Base-by-base conservation (phyloP, 2,329 filamentous ascomycete genomes). In the Aspergillus terreus region DNA sequence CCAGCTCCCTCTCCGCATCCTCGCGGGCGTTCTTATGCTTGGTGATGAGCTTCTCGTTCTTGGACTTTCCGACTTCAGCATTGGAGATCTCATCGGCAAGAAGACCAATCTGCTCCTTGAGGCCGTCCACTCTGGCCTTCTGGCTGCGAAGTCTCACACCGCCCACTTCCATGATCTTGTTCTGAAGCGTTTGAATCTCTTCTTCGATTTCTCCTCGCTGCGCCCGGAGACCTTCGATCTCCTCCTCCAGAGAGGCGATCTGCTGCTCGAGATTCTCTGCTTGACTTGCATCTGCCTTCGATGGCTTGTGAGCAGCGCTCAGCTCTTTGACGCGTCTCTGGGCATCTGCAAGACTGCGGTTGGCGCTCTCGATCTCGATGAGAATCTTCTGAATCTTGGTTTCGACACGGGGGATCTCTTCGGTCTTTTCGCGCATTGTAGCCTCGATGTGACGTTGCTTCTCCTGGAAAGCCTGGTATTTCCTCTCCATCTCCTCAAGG, bases 141-240 rank as follows among this genome's bases (percentile, higher is more conserved):
- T 99, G 92, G 15, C 86, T 83, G 50, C 94, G 86, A 15, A 99
- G 83, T 72, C 90, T 91, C 64, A 97, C 91, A 72, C 94, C 94
- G 65, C 94, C 94, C 57, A 96, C 87, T 71, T 96, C 87, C 94
- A 99, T 97, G 65, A 99, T 99, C 78, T 92, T 95, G 79, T 94
- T 87, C 68, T 99, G 92, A 1, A 99, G 78, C 17, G 81, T 81
- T 73, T 95, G 92, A 72, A 99, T 97, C 71, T 97, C 94, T 23
- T 86, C 85, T 68, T 99, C 94, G 7, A 96, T 85, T 43, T 86
- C 94, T 1, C 88, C 83, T n/a, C 88, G 96, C 71, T 97, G 90
- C 9, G 82, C 79, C 55, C 85, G 89, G 9, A 99, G 80, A 63
- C 87, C 88, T 52, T 87, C 83, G 10, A 96, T 83, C 62, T 96